phyloP scores from a whole-genome alignment of 495 filamentous ascomycete genomes.

The Physcia stellaris region DNA sequence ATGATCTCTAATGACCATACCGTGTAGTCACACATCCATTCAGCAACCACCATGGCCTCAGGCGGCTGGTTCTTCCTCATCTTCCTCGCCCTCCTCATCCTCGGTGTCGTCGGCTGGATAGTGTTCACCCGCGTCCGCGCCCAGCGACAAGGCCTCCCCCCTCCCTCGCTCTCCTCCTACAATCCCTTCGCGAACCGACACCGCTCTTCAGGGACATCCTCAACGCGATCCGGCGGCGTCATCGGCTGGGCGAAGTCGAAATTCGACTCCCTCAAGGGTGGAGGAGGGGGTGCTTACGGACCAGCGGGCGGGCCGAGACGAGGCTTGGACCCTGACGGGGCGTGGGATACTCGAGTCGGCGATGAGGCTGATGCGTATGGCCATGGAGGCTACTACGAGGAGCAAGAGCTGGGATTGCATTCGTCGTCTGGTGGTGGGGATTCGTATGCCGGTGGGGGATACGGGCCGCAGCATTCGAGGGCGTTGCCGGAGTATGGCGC shows the following conservation, averaged over 20 bases:
- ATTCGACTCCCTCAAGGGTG: conserved; percentile 37
- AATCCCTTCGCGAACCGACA: conserved; percentile 33
- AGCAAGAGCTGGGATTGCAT: conserved; percentile 43
- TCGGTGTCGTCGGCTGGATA: conserved; percentile 33
- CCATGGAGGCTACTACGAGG: conserved; percentile 41
- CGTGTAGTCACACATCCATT: no score
- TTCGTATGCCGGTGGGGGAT: conserved; percentile 19
- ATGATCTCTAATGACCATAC: no score
- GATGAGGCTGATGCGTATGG: conserved; percentile 43
- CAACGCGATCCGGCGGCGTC: conserved; percentile 40
- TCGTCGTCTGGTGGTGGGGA: background rate
- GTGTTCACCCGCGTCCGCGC: conserved; percentile 46
- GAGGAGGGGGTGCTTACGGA: conserved; percentile 48
- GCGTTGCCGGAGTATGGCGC: conserved; percentile 16
- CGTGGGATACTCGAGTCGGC: conserved; percentile 57
- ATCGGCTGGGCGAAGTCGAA: conserved; percentile 39
- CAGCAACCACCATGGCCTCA: conserved; percentile 11
- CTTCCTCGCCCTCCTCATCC: conserved; percentile 34
- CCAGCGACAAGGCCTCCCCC: conserved; percentile 47
- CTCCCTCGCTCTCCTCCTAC: conserved; percentile 48
- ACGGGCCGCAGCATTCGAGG: conserved; percentile 12
- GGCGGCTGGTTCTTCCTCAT: conserved; percentile 19
- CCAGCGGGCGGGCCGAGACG: conserved; percentile 23
- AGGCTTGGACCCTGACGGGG: conserved; percentile 54
- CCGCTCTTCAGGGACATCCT: conserved; percentile 31